Base-by-base conservation (phyloP, 192 early-diverging fungal species). In the Phycomyces blakesleeanus region DNA sequence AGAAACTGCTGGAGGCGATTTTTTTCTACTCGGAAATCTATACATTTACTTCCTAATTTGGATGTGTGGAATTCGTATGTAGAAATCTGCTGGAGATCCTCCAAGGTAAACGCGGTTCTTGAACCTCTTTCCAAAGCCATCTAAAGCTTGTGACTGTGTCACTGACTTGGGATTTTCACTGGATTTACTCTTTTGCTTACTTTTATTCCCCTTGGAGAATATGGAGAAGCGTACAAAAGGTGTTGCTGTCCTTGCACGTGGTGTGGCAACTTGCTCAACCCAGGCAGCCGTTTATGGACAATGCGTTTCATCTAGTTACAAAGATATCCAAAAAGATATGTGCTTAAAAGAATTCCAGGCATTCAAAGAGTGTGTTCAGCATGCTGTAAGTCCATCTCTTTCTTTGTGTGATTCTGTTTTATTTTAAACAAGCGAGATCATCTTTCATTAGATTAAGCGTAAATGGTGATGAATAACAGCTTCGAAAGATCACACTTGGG, bases 311-410 rank as follows among this genome's bases (percentile, higher is more conserved):
- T 64, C 72, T 4, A 77, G 69, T 41, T 63, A 78, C 27, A 79
- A 81, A 44, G 76, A 75, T n/a, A 73, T 83, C 29, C 76, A 73
- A 59, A 81, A 79, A 64, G 80, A 86, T 53, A 75, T 81, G 22
- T 86, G 84, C 61, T 64, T 71, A 39, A 73, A 76, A 40, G 82
- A 86, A 62, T 86, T 86, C 63, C 64, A 76, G 51, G 58, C 76
- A 5, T 86, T 86, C 63, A 86, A 84, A 61, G 44, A 60, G 18
- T 86, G 84, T 57, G 81, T 79, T 12, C 77, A 86, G 55, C 58
- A 80, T 61, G 64, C 74, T 24, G 74, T 86, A 44, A 74, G 72
- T 58, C 73, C 25, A 18, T 54, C 38, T 54, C 20, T 64, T 51
- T 41, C 10, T 38, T 57, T 26, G 56, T 38, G 11, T 26, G n/a